Evolutionary conservation across 139 green algal species (phyloP).

Genomic region (Picochlorum sp.): DNA sequence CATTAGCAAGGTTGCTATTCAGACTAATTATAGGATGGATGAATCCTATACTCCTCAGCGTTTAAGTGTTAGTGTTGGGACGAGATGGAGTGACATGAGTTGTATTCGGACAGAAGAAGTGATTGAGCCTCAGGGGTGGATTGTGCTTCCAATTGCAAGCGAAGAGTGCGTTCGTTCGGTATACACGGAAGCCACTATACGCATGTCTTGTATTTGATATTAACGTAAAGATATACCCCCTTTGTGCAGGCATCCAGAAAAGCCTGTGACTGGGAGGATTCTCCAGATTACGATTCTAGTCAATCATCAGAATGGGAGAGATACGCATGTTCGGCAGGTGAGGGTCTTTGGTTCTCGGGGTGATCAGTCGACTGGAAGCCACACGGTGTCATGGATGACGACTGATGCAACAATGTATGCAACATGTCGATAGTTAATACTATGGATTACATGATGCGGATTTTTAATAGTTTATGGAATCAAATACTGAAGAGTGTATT

Average conservation of each 20-base stretch:
- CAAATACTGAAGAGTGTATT: conserved; percentile 33
- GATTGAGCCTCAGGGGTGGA: conserved; percentile 82
- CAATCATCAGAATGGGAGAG: conserved; percentile 97
- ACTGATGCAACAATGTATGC: conserved; percentile 11
- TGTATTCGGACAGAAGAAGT: conserved; percentile 73
- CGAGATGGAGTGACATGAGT: conserved; percentile 66
- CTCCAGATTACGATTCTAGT: conserved; percentile 59
- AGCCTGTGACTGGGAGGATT: conserved; percentile 28
- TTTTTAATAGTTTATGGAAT: conserved; percentile 42
- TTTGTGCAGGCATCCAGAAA: not conserved
- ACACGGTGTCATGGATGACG: conserved; percentile 23
- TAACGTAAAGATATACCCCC: too few relatives aligned
- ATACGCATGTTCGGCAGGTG: conserved; percentile 89
- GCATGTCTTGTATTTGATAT: too few relatives aligned
- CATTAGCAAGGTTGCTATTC: conserved; percentile 70
- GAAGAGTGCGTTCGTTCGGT: not conserved
- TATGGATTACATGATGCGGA: not conserved
- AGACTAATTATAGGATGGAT: conserved; percentile 85
- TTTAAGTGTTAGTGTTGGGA: conserved; percentile 76
- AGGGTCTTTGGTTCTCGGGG: conserved; percentile 32
- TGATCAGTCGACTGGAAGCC: conserved; percentile 17
- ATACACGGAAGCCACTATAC: not conserved
- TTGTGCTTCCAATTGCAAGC: conserved; percentile 49
- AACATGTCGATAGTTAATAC: not conserved
- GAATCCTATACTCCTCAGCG: conserved; percentile 93